Evolutionary conservation across 805 yeast species (phyloP), one percentile per base, ranked within the genome.

Genomic region (Starmerella geochares): DNA sequence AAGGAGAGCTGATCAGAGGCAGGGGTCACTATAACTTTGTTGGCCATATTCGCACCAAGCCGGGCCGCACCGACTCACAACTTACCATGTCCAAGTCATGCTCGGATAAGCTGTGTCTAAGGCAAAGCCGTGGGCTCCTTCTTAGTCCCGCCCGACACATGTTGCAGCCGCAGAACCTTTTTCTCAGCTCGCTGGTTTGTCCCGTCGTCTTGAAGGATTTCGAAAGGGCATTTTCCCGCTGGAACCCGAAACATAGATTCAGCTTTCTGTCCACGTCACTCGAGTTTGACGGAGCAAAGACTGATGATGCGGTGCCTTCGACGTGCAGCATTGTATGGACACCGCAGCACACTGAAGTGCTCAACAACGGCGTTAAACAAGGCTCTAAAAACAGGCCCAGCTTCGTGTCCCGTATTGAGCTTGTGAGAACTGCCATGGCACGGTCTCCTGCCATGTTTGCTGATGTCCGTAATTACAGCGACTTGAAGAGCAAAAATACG

Each of bases 41-140:
- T 2, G 95, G 95, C 0, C 65, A 69, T 8, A 87, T 90, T 1
- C 71, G 98, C 54, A 88, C 97, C 0, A 90, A 92, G 61, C 98
- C 97, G 0, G 98, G 98, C 1, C 65, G 97, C 46, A 63, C 71
- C 25, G 97, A 92, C 62, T 82, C 96, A 2, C 73, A 75, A 1
- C 54, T 78, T 3, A 76, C 94, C 0, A 64, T 75, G 44, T 83
- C 94, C 27, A 90, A 87, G 63, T 85, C 95, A 0, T 90, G 97
- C 62, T 79, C 94, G 1, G 97, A 90, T 63, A 90, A 90, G 60
- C 63, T 90, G 23, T 72, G 84, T 38, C 47, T 81, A 44, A 73
- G 73, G 51, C 96, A 86, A 62, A 52, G 48, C 35, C 56, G 63
- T 4, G 70, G 74, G 11, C 45, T 69, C 24, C 49, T 70, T 5